Percentiles rank a stretch among this genome's conserved stretches.
Evolutionary conservation across 83 land plant species (phyloP).

Genomic region (Diphasiastrum complanatum): DNA sequence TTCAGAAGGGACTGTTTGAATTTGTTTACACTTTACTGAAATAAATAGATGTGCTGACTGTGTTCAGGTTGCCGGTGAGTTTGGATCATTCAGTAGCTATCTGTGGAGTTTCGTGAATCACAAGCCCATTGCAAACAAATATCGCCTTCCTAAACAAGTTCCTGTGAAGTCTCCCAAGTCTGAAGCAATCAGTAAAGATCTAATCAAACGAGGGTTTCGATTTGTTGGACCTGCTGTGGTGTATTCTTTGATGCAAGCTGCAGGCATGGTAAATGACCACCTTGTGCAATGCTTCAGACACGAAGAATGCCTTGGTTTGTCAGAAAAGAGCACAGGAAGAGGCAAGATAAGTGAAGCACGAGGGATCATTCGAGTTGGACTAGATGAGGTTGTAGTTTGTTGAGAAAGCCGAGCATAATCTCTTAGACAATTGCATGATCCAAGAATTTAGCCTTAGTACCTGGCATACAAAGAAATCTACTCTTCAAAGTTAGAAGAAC

Average conservation of each 20-base stretch:
- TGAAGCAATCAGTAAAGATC: slow-evolving; percentile 70
- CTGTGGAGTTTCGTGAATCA: slow-evolving; percentile 58
- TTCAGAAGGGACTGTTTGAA: too few species aligned
- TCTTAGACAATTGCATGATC: too few species aligned
- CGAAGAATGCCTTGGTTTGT: neutral
- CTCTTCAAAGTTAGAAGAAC: too few species aligned
- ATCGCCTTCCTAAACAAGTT: slow-evolving; percentile 45
- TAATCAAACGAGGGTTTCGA: slow-evolving; percentile 56
- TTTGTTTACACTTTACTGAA: too few species aligned
- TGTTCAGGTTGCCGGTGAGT: slow-evolving; percentile 44
- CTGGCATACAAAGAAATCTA: too few species aligned
- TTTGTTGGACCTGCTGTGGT: slow-evolving; percentile 70
- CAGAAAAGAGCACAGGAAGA: too few species aligned
- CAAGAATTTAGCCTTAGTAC: too few species aligned
- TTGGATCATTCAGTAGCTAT: slow-evolving; percentile 58
- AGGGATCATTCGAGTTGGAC: too few species aligned
- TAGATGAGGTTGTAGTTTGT: too few species aligned
- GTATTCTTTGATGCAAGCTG: slow-evolving; percentile 79
- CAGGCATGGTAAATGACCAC: slow-evolving; percentile 46
- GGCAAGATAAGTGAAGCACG: too few species aligned
- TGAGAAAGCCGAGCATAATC: too few species aligned
- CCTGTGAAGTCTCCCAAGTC: slow-evolving; percentile 65
- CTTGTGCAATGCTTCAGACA: slow-evolving; percentile 29
- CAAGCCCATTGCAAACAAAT: slow-evolving; percentile 53
- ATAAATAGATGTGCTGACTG: neutral